Evolutionary conservation across 805 yeast species (phyloP), one percentile per base, ranked within the genome.

Genomic region (Wickerhamomyces mucosus): DNA sequence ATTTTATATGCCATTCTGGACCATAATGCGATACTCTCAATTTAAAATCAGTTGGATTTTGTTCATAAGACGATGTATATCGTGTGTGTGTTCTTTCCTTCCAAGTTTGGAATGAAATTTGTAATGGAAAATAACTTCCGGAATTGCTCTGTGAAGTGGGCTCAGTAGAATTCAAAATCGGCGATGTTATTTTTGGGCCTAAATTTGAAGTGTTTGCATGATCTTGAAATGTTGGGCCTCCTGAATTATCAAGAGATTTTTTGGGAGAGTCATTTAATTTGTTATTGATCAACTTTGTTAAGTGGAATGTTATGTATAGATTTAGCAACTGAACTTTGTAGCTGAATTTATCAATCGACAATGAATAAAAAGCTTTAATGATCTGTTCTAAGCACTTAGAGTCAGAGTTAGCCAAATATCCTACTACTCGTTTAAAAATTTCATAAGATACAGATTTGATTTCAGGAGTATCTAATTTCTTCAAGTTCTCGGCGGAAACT

Each of bases 1-100:
- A 65, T 32, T 67, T 61, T 21, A 88, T 59, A 40, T 79, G 86
- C 95, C 96, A 89, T 47, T 83, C 86, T 38, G 69, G 67, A 0
- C 82, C 78, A 51, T 88, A 88, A 42, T 72, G 75, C 25, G 68
- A 68, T 5, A 75, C 50, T 32, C 58, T 61, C 10, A 76, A 48
- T 41, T 48, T 62, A 21, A 56, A 43, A 14, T 43, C 50, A 11
- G 42, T 18, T 4, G 26, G 28, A 12, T 29, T 37, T 9, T 25
- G 19, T 5, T 27, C 32, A 16, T 8, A n/a, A 4, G 32, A 23
- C 8, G 28, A 10, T 6, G 20, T 4, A 17, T 26, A 25, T 17
- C 23, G 15, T n/a, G n/a, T n/a, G 4, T 19, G 7, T n/a, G 29
- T n/a, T 28, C 36, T 28, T 4, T 31, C 33, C 15, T 30, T 7